Conservation (phyloP, 257 asterid genomes). For the Nicotiana tomentosiformis region DNA sequence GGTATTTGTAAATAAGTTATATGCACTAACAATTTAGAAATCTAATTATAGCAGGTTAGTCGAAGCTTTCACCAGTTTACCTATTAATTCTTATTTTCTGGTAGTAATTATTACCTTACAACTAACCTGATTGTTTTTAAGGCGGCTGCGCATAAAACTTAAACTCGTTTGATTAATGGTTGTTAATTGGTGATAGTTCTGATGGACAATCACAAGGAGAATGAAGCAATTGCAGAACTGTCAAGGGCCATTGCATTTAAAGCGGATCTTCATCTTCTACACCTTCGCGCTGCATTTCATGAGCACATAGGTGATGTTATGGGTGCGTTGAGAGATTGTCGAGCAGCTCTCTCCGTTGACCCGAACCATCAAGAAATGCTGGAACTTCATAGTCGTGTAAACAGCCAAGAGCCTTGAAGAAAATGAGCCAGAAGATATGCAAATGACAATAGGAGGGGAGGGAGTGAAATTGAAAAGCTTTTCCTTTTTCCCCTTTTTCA, state of each 20-base stretch:
- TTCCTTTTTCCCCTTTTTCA: background rate
- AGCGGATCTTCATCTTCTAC: constrained; percentile 93
- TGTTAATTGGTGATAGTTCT: constrained; percentile 37
- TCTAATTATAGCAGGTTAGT: background rate
- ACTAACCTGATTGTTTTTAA: background rate
- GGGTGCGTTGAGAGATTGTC: constrained; percentile 87
- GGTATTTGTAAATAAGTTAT: background rate
- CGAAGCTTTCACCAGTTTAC: background rate
- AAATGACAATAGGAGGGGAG: background rate
- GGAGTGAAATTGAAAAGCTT: background rate
- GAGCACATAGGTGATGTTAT: constrained; percentile 84
- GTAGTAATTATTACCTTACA: too few species aligned
- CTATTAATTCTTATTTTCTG: background rate
- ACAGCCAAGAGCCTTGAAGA: constrained; percentile 77
- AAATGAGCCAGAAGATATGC: background rate
- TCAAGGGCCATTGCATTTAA: constrained; percentile 90
- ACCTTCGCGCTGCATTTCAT: constrained; percentile 90
- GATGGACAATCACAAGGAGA: constrained; percentile 94
- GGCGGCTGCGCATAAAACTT: background rate
- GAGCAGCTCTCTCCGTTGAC: constrained; percentile 96
- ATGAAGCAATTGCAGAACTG: constrained; percentile 86
- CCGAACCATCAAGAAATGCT: constrained; percentile 99
- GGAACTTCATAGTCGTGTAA: constrained; percentile 94
- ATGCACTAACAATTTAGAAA: background rate
- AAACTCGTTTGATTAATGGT: background rate